These are phyloP conservation scores for Myxozyma nipponensis DNA, from an alignment of 805 yeast genomes.

Conservation along the genomic window DNA sequence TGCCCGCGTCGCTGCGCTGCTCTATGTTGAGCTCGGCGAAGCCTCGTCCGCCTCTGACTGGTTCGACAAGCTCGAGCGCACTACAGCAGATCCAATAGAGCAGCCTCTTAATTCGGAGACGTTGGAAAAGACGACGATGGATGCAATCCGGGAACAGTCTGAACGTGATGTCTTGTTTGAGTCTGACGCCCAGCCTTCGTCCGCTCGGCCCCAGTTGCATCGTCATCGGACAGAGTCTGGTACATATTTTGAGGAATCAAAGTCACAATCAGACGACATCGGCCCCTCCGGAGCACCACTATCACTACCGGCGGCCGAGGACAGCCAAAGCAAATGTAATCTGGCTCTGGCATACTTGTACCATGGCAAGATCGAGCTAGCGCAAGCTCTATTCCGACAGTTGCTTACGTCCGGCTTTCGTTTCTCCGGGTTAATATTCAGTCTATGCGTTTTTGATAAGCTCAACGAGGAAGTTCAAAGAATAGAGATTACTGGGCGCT, in stretches of 20 bases:
- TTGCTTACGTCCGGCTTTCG: conserved; percentile 11
- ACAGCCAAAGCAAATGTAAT: conserved; percentile 12
- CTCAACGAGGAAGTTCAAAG: conserved; percentile 7
- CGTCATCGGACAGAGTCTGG: background rate
- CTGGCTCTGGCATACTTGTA: conserved; percentile 21
- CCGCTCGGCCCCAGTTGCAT: background rate
- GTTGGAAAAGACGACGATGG: background rate
- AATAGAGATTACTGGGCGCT: background rate
- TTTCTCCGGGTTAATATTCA: conserved; percentile 15
- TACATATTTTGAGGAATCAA: background rate
- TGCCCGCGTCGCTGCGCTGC: conserved; percentile 16
- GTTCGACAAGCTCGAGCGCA: conserved; percentile 12
- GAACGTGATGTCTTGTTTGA: conserved; percentile 3
- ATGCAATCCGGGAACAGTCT: background rate
- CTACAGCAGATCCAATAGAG: conserved; percentile 10
- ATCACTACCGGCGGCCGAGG: background rate
- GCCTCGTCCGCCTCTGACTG: conserved; percentile 8
- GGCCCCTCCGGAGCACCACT: background rate
- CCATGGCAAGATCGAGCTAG: conserved; percentile 17
- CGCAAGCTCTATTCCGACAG: conserved; percentile 5
- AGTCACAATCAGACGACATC: background rate
- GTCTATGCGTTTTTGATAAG: conserved; percentile 10
- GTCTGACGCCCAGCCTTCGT: background rate
- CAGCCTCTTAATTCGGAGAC: background rate
- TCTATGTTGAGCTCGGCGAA: conserved; percentile 21